Evolutionary conservation across 192 early-diverging fungal genomes (phyloP).

Genomic region (Coemansia sp.): DNA sequence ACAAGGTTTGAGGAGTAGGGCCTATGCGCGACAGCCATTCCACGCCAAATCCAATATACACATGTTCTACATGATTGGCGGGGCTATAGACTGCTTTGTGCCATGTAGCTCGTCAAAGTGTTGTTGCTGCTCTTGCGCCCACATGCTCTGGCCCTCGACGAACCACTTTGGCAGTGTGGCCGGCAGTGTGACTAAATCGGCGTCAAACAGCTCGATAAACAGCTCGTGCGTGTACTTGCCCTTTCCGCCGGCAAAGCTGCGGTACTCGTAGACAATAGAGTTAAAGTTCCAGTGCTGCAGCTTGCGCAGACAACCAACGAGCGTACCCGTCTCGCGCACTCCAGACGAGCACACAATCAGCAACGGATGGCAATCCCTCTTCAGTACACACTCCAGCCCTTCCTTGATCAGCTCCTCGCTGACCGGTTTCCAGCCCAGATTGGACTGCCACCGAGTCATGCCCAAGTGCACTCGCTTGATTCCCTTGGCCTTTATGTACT

Average conservation of each 20-base stretch:
- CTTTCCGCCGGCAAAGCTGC: conserved; percentile 87
- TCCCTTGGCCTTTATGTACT: conserved; percentile 69
- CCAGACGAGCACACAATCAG: conserved; percentile 92
- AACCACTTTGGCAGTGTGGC: conserved; percentile 77
- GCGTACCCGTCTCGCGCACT: conserved; percentile 87
- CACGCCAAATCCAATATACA: neutral
- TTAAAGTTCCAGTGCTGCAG: conserved; percentile 97
- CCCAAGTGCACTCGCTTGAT: conserved; percentile 69
- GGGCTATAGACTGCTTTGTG: neutral
- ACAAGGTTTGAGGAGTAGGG: neutral
- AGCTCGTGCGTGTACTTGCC: conserved; percentile 85
- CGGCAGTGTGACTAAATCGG: conserved; percentile 86
- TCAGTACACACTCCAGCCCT: conserved; percentile 80
- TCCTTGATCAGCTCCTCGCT: conserved; percentile 96
- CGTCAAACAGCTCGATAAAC: conserved; percentile 94
- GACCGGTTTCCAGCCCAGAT: conserved; percentile 81
- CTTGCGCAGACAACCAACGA: conserved; percentile 90
- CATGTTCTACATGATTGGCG: neutral
- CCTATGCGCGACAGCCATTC: neutral
- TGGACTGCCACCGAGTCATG: conserved; percentile 66
- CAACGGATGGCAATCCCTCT: conserved; percentile 79
- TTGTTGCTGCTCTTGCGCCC: conserved; percentile 45
- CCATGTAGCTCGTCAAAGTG: conserved; percentile 30
- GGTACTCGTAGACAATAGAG: conserved; percentile 95
- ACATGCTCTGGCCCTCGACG: conserved; percentile 63